Evolutionary conservation across 1,139 yeast genomes (phyloP), one percentile per base, ranked within the genome.

Genomic region (Candida pseudocylindracea): DNA sequence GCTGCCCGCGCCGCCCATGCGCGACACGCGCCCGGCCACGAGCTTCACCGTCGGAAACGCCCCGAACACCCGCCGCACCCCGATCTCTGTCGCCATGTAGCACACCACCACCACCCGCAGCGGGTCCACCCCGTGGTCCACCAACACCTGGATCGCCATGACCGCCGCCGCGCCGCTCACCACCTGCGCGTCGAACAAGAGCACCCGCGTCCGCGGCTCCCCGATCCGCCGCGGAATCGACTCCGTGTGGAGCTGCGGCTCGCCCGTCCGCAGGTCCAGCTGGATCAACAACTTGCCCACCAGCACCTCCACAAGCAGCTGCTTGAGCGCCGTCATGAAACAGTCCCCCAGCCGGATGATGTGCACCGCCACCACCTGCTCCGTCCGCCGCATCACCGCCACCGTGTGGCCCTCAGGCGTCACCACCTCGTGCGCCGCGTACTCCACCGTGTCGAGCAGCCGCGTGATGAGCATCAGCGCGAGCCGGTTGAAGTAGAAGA

Each of bases 281-380:
- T 85, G 94, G 43, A 88, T 81, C 34, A 88, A 55, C 30, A 88
- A 50, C 45, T 83, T 79, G 1, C 98, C 96, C 31, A 81, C 60
- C 10, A 71, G 63, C 15, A 80, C 69, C 34, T 73, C 81, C 0
- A 93, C 91, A 28, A 81, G 60, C 0, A 88, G 68, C 41, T 68
- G 71, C 38, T 78, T 67, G 33, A 85, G 55, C 0, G 94, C 73
- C 29, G 62, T 63, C 65, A 78, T 73, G 45, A 85, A 85, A 46
- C 94, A 80, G 48, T 83, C 95, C 4, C 98, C 98, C 1, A 94
- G 85, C 39, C 94, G 61, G 31, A 88, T 72, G 33, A 85, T 70
- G 38, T 75, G 72, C 6, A 83, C 75, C 0, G 92, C 88, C 28
- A 76, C 57, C 8, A 79, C 53, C 20, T 63, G 60, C 36, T 66